These are phyloP conservation scores for Erythrobasidium hasegawianum DNA, from an alignment of 1,284 basidiomycete species.

Conservation along the genomic window DNA sequence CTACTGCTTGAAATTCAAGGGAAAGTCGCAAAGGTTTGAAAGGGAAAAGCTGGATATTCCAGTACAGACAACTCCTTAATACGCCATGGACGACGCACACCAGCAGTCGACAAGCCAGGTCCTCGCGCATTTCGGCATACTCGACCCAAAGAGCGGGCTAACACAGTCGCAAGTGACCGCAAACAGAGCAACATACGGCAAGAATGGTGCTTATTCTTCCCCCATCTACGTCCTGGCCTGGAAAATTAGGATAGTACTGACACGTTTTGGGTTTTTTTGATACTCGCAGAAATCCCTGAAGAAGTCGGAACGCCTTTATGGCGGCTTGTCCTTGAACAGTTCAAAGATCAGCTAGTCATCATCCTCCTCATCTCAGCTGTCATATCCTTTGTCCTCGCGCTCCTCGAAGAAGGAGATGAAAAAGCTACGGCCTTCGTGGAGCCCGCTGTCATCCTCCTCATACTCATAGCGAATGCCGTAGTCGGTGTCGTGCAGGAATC, in stretches of 20 bases:
- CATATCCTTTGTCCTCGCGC: constrained; percentile 80
- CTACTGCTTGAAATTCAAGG: too few relatives aligned
- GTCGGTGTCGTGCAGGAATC: constrained; percentile 94
- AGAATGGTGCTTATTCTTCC: constrained; percentile 20
- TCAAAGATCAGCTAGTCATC: constrained; percentile 89
- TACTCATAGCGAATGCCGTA: constrained; percentile 85
- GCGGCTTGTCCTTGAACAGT: constrained; percentile 92
- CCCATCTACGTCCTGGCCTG: not conserved
- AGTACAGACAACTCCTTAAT: too few relatives aligned
- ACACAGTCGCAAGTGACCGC: constrained; percentile 33
- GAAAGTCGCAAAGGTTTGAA: too few relatives aligned
- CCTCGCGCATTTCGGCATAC: constrained; percentile 37
- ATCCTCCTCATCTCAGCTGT: constrained; percentile 88
- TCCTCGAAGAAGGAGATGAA: constrained; percentile 70
- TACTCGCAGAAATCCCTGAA: constrained; percentile 89
- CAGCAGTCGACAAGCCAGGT: constrained; percentile 38
- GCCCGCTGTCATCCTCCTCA: constrained; percentile 85
- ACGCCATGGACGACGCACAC: constrained; percentile 39
- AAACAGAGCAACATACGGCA: constrained; percentile 20
- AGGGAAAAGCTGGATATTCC: too few relatives aligned
- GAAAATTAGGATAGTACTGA: not conserved
- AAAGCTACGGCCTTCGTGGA: constrained; percentile 77
- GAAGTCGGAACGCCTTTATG: constrained; percentile 84
- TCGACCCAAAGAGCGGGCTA: constrained; percentile 36
- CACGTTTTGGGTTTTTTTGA: not conserved